A percentile compares a stretch with the other conserved stretches of the same genome.
phyloP scores from a whole-genome alignment of 345 rosid genomes.

The Acer saccharum region DNA sequence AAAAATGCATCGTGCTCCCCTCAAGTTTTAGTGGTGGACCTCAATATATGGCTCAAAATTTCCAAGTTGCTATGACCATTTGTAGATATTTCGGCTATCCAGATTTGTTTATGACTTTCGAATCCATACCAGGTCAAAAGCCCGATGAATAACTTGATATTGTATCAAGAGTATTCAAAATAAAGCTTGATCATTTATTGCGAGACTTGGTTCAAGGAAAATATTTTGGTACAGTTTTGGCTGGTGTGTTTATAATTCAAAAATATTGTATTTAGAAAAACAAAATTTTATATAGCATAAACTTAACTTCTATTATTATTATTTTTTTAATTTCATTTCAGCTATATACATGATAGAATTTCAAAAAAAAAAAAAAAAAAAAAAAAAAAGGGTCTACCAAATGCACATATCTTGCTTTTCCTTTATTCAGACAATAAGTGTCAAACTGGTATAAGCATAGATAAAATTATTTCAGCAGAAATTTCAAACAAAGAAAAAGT shows the following conservation, averaged over 20 bases:
- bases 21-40: neutral
- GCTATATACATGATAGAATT: constrained; percentile 3
- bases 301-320: no score
- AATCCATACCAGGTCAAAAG: neutral
- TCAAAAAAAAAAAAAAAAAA: constrained; percentile 1
- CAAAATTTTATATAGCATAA: no score
- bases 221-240: no score
- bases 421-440: neutral
- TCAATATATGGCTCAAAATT: neutral
- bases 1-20: neutral
- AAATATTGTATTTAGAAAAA: no score
- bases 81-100: neutral
- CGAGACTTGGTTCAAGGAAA: no score
- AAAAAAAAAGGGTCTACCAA: no score
- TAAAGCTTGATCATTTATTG: neutral
- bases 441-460: neutral
- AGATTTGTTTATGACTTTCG: constrained; percentile 15
- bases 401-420: neutral
- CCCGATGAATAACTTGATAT: neutral
- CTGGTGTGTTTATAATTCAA: no score
- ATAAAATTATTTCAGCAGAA: neutral
- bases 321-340: neutral
- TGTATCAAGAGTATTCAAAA: neutral
- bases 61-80: constrained; percentile 5
- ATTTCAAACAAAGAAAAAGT: neutral